Base-by-base conservation (phyloP, 345 rosid genomes). In the Salix udensis region DNA sequence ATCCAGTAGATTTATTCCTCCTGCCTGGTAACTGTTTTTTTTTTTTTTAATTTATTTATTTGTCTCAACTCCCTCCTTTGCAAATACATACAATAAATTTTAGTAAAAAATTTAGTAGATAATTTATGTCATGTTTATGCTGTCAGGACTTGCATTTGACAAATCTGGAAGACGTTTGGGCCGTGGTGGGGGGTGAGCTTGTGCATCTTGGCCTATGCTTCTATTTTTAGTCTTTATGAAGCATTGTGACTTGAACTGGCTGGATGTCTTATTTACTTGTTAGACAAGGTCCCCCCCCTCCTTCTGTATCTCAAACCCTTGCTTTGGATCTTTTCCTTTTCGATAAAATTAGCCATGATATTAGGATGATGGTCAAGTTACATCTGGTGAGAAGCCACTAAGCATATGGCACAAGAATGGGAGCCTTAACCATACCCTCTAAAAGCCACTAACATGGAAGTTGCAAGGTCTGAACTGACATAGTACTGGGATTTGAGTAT, bases 71-170 rank as follows among this genome's bases (percentile, higher is more conserved):
- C 36, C 36, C 19, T 67, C 16, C 50, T 21, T 14, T 66, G 65
- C 71, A 28, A 34, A 44, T 30, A n/a, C n/a, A 28, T n/a, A 15
- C 9, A 8, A 19, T 12, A 7, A 14, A 39, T 55, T 31, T 40
- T 61, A 68, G 31, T 36, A 64, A 68, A 19, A 36, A 39, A 34
- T 16, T 10, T 28, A 18, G 26, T 34, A 28, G 26, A 64, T 14
- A 46, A 31, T 21, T 1, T 28, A 19, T 37, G n/a, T 65, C 36
- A 24, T 37, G 37, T 67, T 15, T 36, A 24, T 70, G 74, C 64
- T 83, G 70, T 69, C 87, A 93, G 98, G 99, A 72, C 97, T 96
- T 73, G 99, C 99, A 50, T 96, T 96, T 89, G 98, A 93, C 79
- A 88, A 77, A 87, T 86, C 86, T 78, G 94, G 97, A 69, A 86